These are phyloP conservation scores for Dimargaris verticillata DNA, from an alignment of 192 early-diverging fungal genomes.

Conservation along the genomic window DNA sequence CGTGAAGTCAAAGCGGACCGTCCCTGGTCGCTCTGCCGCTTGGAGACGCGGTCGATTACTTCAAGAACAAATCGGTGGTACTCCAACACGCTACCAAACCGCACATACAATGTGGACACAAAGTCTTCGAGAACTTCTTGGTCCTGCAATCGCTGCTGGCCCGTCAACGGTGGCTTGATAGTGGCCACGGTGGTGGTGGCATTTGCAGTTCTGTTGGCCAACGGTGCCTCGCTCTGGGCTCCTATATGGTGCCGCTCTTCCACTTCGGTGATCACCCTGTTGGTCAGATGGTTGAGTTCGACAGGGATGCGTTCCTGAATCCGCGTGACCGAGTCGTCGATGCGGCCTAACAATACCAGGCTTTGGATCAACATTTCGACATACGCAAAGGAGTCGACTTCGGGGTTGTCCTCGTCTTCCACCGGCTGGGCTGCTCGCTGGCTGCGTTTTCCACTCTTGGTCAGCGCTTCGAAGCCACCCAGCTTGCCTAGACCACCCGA, in stretches of 20 bases:
- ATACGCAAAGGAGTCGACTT: conserved; percentile 59
- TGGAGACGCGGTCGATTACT: conserved; percentile 33
- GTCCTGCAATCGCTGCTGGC: conserved; percentile 12
- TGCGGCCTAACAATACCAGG: conserved; percentile 33
- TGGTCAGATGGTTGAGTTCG: conserved; percentile 53
- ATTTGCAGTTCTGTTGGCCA: too few species aligned
- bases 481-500: neutral
- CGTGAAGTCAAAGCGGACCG: conserved; percentile 2
- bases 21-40: conserved; percentile 21
- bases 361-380: conserved; percentile 63
- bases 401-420: conserved; percentile 39
- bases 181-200: neutral
- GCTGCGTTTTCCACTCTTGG: neutral
- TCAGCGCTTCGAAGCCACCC: neutral
- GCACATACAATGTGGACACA: conserved; percentile 58
- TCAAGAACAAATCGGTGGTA: conserved; percentile 56
- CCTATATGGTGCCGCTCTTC: conserved; percentile 43
- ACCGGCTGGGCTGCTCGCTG: neutral
- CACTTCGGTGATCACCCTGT: conserved; percentile 52
- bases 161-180: neutral
- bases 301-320: conserved; percentile 49
- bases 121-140: conserved; percentile 56
- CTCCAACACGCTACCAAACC: conserved; percentile 53
- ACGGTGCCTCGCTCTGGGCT: conserved; percentile 22
- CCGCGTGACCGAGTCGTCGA: conserved; percentile 29